phyloP scores from a whole-genome alignment of 2,329 filamentous ascomycete species.

The Phialophora tarda region DNA sequence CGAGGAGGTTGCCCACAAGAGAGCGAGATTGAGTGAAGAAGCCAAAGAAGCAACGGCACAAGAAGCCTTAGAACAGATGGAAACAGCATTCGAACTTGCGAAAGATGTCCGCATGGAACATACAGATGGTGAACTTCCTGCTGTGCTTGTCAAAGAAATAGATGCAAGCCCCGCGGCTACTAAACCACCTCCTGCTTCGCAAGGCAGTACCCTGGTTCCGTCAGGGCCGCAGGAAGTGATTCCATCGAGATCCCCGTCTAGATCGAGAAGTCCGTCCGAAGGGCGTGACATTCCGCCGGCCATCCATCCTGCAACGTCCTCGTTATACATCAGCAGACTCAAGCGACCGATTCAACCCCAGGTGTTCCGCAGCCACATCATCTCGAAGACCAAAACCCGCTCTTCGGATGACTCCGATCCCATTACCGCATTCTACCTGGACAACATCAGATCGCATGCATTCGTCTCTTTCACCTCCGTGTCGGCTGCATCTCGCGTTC shows the following conservation, averaged over 20 bases:
- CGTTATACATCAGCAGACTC: constrained; percentile 87
- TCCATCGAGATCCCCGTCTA: constrained; percentile 18
- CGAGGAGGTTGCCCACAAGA: constrained; percentile 62
- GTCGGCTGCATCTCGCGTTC: constrained; percentile 75
- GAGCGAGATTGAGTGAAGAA: constrained; percentile 53
- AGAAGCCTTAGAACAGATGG: constrained; percentile 35
- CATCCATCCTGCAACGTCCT: constrained; percentile 72
- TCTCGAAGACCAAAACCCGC: constrained; percentile 68
- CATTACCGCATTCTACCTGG: constrained; percentile 75
- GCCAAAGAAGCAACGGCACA: constrained; percentile 33
- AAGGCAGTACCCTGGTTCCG: background rate
- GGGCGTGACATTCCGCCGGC: constrained; percentile 59
- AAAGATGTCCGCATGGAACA: constrained; percentile 32
- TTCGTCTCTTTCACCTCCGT: constrained; percentile 74
- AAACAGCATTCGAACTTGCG: constrained; percentile 32
- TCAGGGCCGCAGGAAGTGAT: background rate
- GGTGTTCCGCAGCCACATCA: constrained; percentile 71
- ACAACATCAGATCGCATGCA: constrained; percentile 85
- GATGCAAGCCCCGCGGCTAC: constrained; percentile 43
- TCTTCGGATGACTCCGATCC: constrained; percentile 57
- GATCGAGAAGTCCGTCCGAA: constrained; percentile 44
- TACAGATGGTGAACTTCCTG: constrained; percentile 1
- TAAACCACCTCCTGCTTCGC: background rate
- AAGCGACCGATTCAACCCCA: constrained; percentile 80
- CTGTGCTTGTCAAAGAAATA: constrained; percentile 38